These are phyloP conservation scores for Pythium biforme DNA, from an alignment of 352 stramenopile genomes.

Conservation along the genomic window DNA sequence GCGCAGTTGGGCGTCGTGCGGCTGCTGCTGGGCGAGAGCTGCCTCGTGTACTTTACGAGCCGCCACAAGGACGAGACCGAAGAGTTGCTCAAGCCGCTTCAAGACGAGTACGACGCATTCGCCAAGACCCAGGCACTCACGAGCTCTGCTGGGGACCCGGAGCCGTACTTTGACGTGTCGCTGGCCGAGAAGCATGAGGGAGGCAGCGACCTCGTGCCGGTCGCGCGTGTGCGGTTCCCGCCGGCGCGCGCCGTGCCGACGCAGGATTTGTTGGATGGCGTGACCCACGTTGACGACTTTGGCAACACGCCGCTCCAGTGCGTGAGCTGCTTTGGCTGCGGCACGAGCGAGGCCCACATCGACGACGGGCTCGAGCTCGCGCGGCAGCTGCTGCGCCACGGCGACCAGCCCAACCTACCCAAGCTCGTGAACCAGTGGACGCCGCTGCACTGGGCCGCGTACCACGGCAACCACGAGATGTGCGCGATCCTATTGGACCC, in stretches of 20 bases:
- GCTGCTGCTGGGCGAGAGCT: constrained; percentile 61
- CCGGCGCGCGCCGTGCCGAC: constrained; percentile 34
- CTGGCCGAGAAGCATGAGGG: constrained; percentile 46
- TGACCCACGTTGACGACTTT: constrained; percentile 65
- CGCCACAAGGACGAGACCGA: constrained; percentile 40
- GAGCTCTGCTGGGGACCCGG: not conserved
- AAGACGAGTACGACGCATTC: constrained; percentile 21
- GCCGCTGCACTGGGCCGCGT: constrained; percentile 71
- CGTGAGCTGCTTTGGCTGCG: constrained; percentile 76
- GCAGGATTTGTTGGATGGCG: constrained; percentile 48
- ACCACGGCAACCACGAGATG: constrained; percentile 72
- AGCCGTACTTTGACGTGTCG: constrained; percentile 38
- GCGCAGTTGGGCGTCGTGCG: constrained; percentile 62
- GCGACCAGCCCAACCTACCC: constrained; percentile 67
- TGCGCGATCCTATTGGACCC: constrained; percentile 56
- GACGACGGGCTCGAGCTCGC: constrained; percentile 67
- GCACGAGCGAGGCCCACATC: constrained; percentile 54
- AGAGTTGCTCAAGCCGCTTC: constrained; percentile 43
- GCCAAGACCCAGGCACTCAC: not conserved
- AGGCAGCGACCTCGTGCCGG: constrained; percentile 36
- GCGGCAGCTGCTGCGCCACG: constrained; percentile 49
- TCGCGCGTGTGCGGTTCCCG: constrained; percentile 50
- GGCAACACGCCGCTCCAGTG: constrained; percentile 79
- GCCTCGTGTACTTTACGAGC: constrained; percentile 65
- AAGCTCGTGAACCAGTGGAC: constrained; percentile 75